Conservation (phyloP, 768 basidiomycete species). For the Mycena amicta region DNA sequence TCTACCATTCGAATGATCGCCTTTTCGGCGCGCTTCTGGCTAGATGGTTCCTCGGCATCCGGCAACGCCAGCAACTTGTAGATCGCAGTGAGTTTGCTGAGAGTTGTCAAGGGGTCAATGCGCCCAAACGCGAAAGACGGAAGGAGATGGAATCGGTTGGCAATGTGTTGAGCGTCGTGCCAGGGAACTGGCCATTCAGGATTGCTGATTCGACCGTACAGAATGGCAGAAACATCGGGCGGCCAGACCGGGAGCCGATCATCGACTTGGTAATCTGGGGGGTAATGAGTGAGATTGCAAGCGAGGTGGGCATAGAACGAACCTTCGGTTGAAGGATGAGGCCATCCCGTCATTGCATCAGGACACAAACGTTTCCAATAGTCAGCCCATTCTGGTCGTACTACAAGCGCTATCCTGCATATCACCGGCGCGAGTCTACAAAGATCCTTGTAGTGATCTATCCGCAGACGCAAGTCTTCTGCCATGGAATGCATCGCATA, state of each 20-base stretch:
- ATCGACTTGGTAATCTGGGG: conserved; percentile 56
- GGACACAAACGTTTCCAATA: conserved; percentile 89
- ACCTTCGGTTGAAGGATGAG: conserved; percentile 47
- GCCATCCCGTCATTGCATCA: conserved; percentile 61
- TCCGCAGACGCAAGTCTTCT: conserved; percentile 65
- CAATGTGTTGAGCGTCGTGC: conserved; percentile 50
- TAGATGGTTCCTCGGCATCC: conserved; percentile 50
- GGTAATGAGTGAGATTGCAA: not conserved
- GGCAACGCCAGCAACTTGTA: conserved; percentile 57
- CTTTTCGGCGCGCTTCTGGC: conserved; percentile 67
- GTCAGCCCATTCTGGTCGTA: conserved; percentile 87
- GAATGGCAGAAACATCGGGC: conserved; percentile 70
- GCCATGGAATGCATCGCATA: conserved; percentile 80
- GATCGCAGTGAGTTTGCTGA: conserved; percentile 55
- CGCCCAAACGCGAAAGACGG: conserved; percentile 65
- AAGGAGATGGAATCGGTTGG: conserved; percentile 48
- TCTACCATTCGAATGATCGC: conserved; percentile 60
- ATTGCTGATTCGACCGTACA: conserved; percentile 62
- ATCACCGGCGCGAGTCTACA: conserved; percentile 61
- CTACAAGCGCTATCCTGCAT: conserved; percentile 59
- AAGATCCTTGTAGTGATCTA: conserved; percentile 58
- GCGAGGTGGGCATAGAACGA: not conserved
- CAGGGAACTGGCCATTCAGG: conserved; percentile 69
- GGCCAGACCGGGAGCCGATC: conserved; percentile 79
- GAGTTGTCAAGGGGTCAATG: conserved; percentile 56